These are phyloP conservation scores for Aeschynomene evenia DNA, from an alignment of 306 rosid genomes.

Conservation along the genomic window DNA sequence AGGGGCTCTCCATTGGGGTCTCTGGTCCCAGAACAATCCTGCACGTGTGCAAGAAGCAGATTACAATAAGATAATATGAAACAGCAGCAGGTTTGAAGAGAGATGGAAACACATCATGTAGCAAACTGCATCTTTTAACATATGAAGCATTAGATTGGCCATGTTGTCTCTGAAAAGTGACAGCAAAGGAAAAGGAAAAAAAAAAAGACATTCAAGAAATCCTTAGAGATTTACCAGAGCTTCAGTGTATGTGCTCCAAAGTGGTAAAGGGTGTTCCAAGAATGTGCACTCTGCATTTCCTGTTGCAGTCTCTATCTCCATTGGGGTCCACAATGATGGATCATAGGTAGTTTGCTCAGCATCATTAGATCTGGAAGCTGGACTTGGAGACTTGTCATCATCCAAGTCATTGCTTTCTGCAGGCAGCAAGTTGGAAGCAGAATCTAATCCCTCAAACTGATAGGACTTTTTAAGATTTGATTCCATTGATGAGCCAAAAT, in stretches of 20 bases:
- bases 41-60: slow-evolving; percentile 23
- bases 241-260: slow-evolving; percentile 78
- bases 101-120: slow-evolving; percentile 10
- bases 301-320: slow-evolving; percentile 78
- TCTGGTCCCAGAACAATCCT: slow-evolving; percentile 71
- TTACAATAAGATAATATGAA: slow-evolving; percentile 6
- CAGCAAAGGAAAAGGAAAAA: neutral
- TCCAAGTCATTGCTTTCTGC: slow-evolving; percentile 37
- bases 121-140: slow-evolving; percentile 18
- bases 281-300: slow-evolving; percentile 65
- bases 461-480: slow-evolving; percentile 31
- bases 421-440: slow-evolving; percentile 27
- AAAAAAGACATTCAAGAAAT: neutral
- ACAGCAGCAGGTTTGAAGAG: slow-evolving; percentile 12
- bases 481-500: slow-evolving; percentile 32
- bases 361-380: slow-evolving; percentile 30
- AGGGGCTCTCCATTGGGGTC: slow-evolving; percentile 83
- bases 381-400: slow-evolving; percentile 35
- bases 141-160: neutral
- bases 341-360: slow-evolving; percentile 40
- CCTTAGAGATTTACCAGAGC: slow-evolving; percentile 53
- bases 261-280: slow-evolving; percentile 69
- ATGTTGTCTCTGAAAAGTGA: slow-evolving; percentile 1
- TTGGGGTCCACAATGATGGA: slow-evolving; percentile 80
- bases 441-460: slow-evolving; percentile 33